Conservation (phyloP, 768 basidiomycete species). For the Tylopilus rubrobrunneus region DNA sequence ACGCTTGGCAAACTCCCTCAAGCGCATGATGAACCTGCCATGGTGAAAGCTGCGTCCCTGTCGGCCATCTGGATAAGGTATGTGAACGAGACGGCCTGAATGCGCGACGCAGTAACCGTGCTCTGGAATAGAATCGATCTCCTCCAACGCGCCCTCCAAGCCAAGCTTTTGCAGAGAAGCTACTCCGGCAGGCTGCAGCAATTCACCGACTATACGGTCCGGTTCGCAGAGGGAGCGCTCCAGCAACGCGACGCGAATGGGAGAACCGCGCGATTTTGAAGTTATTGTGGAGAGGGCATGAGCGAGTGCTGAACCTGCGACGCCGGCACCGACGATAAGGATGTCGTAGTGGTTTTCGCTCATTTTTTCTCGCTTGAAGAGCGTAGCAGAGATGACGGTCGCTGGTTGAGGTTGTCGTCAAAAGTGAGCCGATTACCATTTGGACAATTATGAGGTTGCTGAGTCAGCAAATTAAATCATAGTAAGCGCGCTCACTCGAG, state of each 20-base stretch:
- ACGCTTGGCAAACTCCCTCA: slow-evolving; percentile 61
- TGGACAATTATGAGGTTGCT: slow-evolving; percentile 1
- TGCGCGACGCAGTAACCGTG: slow-evolving; percentile 82
- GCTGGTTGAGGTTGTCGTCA: neutral
- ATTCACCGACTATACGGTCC: slow-evolving; percentile 95
- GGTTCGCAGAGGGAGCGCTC: slow-evolving; percentile 92
- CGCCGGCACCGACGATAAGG: slow-evolving; percentile 87
- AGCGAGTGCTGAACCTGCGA: slow-evolving; percentile 85
- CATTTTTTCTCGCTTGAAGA: neutral
- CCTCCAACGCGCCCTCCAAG: slow-evolving; percentile 68
- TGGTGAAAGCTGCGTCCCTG: slow-evolving; percentile 93
- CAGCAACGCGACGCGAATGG: slow-evolving; percentile 76
- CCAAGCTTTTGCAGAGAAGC: slow-evolving; percentile 74
- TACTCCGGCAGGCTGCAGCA: slow-evolving; percentile 91
- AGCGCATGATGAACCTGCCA: slow-evolving; percentile 78
- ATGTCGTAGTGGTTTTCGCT: slow-evolving; percentile 54
- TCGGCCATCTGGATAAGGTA: slow-evolving; percentile 75
- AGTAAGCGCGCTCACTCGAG: neutral
- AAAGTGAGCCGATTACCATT: neutral
- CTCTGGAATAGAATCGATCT: slow-evolving; percentile 81
- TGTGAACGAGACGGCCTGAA: slow-evolving; percentile 65
- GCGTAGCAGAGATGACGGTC: neutral
- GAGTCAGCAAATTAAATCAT: slow-evolving; percentile 13
- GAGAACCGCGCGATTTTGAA: slow-evolving; percentile 38
- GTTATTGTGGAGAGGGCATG: slow-evolving; percentile 70